These are phyloP conservation scores for Ophiostoma tasmaniense DNA, from an alignment of 2,329 filamentous ascomycete genomes.

Conservation along the genomic window DNA sequence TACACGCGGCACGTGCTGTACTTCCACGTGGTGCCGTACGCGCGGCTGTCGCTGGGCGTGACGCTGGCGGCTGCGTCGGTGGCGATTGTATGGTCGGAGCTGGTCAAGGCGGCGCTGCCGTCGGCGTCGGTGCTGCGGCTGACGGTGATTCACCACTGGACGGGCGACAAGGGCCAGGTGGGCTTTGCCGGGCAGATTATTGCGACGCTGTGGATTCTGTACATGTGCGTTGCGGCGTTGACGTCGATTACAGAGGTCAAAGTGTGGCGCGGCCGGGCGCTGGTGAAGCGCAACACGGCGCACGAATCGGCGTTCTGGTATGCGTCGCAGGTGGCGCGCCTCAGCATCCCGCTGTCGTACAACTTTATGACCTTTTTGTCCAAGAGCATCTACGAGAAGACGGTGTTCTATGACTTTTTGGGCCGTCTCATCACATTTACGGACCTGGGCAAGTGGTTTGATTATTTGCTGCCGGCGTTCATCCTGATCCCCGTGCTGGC, in stretches of 20 bases:
- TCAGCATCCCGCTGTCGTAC: constrained; percentile 88
- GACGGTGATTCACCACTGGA: constrained; percentile 66
- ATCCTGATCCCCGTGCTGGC: constrained; percentile 79
- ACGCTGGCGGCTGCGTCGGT: constrained; percentile 67
- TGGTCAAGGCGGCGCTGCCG: constrained; percentile 74
- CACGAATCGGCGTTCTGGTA: constrained; percentile 96
- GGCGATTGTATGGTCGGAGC: constrained; percentile 86
- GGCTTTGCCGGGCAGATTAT: constrained; percentile 81
- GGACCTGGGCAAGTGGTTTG: constrained; percentile 72
- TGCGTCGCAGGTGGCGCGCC: constrained; percentile 79
- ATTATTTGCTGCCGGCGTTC: constrained; percentile 79
- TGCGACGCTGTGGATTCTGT: constrained; percentile 80
- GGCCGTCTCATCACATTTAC: constrained; percentile 78
- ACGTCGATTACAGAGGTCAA: constrained; percentile 85
- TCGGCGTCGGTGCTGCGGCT: constrained; percentile 61
- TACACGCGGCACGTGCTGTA: constrained; percentile 73
- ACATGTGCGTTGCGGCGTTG: constrained; percentile 89
- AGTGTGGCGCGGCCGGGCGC: constrained; percentile 91
- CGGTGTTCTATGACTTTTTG: constrained; percentile 80
- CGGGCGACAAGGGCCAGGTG: constrained; percentile 62
- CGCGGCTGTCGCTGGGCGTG: constrained; percentile 55
- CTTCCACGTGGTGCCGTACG: constrained; percentile 61
- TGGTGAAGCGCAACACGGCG: constrained; percentile 85
- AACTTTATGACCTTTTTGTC: constrained; percentile 93
- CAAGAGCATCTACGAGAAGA: constrained; percentile 60